Conservation (phyloP, 192 early-diverging fungal species). For the Chytriomyces confervae region DNA sequence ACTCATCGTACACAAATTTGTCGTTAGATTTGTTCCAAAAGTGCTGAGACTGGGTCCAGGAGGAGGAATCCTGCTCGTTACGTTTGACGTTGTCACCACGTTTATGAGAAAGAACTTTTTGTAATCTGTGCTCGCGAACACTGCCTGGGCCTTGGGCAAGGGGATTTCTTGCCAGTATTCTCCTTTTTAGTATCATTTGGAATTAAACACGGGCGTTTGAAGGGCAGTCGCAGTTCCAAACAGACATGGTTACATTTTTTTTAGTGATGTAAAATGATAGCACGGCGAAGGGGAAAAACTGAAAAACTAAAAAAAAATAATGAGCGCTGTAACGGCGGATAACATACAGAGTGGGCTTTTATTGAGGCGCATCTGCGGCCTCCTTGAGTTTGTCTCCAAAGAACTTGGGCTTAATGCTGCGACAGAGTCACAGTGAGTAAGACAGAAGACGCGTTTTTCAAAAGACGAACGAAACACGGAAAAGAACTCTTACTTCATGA, state of each 20-base stretch:
- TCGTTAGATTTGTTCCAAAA: slow-evolving; percentile 83
- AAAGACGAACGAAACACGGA: not conserved
- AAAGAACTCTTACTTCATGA: slow-evolving; percentile 40
- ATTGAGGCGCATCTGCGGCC: slow-evolving; percentile 10
- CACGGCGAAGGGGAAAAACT: too few relatives aligned
- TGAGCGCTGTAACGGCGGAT: too few relatives aligned
- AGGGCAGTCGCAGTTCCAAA: too few relatives aligned
- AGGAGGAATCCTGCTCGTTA: slow-evolving; percentile 77
- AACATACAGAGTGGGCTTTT: not conserved
- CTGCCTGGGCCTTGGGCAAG: too few relatives aligned
- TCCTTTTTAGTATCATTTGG: too few relatives aligned
- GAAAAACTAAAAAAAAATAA: too few relatives aligned
- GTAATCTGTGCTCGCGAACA: slow-evolving; percentile 36
- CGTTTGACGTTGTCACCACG: slow-evolving; percentile 83
- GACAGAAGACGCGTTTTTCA: not conserved
- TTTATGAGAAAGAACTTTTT: slow-evolving; percentile 83
- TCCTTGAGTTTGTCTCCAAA: slow-evolving; percentile 38
- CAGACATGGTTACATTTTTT: too few relatives aligned
- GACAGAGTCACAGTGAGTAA: not conserved
- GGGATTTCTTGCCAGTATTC: too few relatives aligned
- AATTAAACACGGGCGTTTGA: too few relatives aligned
- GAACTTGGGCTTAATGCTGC: slow-evolving; percentile 48
- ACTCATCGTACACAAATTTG: not conserved
- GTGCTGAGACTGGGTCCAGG: slow-evolving; percentile 93
- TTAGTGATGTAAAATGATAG: too few relatives aligned